Evolutionary conservation across 352 stramenopile species (phyloP).

Genomic region (Phytophthora tubulina): DNA sequence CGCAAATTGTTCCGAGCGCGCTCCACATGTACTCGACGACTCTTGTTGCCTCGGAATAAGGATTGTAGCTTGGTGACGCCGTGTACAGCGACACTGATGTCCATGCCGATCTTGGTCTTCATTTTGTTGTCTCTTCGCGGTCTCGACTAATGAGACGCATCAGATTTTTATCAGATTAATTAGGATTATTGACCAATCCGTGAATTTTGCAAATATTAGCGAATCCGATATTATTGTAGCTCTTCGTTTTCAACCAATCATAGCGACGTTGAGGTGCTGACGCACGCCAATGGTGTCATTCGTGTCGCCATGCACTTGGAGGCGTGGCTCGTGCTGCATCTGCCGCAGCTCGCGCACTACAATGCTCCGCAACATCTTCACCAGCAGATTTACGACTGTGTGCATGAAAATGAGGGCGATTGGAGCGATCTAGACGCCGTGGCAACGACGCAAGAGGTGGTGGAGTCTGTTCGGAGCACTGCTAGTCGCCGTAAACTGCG

Average conservation of each 20-base stretch:
- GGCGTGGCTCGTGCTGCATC: constrained; percentile 50
- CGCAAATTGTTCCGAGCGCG: constrained; percentile 61
- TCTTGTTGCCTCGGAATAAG: constrained; percentile 61
- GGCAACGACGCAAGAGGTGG: constrained; percentile 9
- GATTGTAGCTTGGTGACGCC: constrained; percentile 61
- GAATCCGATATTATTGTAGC: constrained; percentile 1
- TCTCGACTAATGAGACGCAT: constrained; percentile 3
- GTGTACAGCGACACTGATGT: not conserved
- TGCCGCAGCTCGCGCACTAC: constrained; percentile 56
- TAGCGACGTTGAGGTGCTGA: not conserved
- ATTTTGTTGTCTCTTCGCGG: not conserved
- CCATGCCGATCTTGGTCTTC: constrained; percentile 16
- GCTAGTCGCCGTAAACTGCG: constrained; percentile 32
- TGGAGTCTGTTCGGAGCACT: not conserved
- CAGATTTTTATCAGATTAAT: constrained; percentile 3
- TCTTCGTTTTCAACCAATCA: constrained; percentile 33
- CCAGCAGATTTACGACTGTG: constrained; percentile 44
- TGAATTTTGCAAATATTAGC: not conserved
- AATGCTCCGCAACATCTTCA: constrained; percentile 45
- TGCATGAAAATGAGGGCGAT: constrained; percentile 30
- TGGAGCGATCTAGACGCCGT: constrained; percentile 37
- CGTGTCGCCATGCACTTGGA: constrained; percentile 26
- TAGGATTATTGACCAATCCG: not conserved
- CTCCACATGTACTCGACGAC: constrained; percentile 62
- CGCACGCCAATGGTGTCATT: constrained; percentile 17